Evolutionary conservation across 331 rosid species (phyloP).

Genomic region (Quercus tomentella): DNA sequence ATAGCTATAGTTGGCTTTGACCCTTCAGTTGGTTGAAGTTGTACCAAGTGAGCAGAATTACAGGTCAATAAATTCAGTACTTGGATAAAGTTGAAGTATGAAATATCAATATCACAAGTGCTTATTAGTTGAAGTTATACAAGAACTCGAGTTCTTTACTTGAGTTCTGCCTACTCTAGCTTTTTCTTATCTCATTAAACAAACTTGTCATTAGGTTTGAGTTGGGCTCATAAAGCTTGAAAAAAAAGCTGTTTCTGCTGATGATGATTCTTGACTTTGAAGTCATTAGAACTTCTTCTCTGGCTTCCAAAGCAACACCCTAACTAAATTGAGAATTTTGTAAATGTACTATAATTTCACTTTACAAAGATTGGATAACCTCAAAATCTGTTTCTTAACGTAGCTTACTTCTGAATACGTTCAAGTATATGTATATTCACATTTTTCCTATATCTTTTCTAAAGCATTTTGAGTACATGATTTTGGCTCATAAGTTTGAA

Average conservation of each 20-base stretch:
- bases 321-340: background rate
- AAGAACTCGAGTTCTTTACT: background rate
- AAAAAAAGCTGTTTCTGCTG: background rate
- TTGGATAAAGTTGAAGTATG: background rate
- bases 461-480: background rate
- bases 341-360: background rate
- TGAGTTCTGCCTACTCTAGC: background rate
- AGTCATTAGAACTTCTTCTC: conserved; percentile 8
- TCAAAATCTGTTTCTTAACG: background rate
- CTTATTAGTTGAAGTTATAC: background rate
- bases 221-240: background rate
- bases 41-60: background rate
- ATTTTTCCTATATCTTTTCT: background rate
- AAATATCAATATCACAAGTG: background rate
- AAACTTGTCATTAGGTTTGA: background rate
- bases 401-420: background rate
- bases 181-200: background rate
- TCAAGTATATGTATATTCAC: background rate
- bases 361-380: background rate
- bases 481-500: conserved; percentile 8
- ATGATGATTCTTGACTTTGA: background rate
- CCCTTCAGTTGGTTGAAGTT: background rate
- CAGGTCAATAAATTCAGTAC: background rate
- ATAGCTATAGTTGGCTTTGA: background rate
- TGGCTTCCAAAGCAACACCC: background rate